phyloP scores from a whole-genome alignment of 2,329 filamentous ascomycete genomes.

The Metarhizium anisopliae region DNA sequence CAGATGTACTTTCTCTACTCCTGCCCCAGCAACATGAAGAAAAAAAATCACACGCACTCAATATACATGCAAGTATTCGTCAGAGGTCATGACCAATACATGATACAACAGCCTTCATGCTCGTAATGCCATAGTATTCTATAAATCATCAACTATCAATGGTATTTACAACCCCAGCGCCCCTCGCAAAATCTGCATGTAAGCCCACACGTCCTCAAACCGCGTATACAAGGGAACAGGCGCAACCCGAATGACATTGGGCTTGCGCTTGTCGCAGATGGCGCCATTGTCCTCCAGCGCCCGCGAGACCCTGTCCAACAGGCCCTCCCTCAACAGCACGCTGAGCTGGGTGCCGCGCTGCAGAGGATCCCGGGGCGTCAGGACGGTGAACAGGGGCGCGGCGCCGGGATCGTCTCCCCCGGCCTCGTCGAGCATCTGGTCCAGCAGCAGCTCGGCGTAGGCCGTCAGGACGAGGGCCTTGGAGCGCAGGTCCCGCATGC shows the following conservation, averaged over 20 bases:
- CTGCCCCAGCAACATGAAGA: no score
- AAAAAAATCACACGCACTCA: no score
- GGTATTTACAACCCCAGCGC: slow-evolving; percentile 18
- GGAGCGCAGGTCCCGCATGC: slow-evolving; percentile 57
- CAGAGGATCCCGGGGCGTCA: slow-evolving; percentile 60
- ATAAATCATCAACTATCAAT: background rate
- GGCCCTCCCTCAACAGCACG: slow-evolving; percentile 55
- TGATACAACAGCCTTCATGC: background rate
- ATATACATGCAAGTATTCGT: no score
- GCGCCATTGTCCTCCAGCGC: slow-evolving; percentile 60
- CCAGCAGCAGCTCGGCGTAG: slow-evolving; percentile 64
- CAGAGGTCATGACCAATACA: no score
- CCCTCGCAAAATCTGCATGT: slow-evolving; percentile 31
- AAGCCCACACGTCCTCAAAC: slow-evolving; percentile 59
- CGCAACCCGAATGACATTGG: slow-evolving; percentile 75
- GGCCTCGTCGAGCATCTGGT: slow-evolving; percentile 28
- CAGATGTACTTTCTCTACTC: no score
- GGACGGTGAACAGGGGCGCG: slow-evolving; percentile 43
- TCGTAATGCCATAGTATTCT: no score
- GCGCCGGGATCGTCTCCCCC: slow-evolving; percentile 8
- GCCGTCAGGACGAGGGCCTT: slow-evolving; percentile 67
- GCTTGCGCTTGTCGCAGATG: slow-evolving; percentile 74
- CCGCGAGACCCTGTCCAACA: slow-evolving; percentile 60
- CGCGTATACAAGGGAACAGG: slow-evolving; percentile 79
- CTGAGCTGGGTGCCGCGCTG: slow-evolving; percentile 75